Conservation (phyloP, 2,329 filamentous ascomycete genomes). For the Aspergillus sp. region DNA sequence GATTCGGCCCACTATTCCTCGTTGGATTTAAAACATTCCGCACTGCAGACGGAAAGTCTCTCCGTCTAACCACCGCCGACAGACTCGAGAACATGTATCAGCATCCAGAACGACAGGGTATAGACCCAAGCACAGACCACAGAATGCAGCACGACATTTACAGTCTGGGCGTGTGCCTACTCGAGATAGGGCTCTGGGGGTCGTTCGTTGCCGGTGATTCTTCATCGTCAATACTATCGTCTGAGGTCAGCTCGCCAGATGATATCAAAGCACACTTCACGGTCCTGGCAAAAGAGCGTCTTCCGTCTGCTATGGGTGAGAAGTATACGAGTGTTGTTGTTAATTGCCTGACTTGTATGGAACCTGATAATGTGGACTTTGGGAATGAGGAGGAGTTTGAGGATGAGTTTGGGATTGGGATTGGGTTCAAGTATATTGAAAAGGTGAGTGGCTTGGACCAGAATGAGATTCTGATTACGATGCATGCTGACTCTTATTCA, state of each 20-base stretch:
- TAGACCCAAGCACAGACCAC: conserved; percentile 40
- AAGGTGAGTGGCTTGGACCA: background rate
- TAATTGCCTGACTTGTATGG: background rate
- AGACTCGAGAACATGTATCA: conserved; percentile 41
- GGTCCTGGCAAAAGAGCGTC: background rate
- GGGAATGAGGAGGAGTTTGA: conserved; percentile 1
- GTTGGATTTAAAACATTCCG: conserved; percentile 50
- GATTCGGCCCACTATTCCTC: conserved; percentile 31
- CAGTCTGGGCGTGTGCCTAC: conserved; percentile 54
- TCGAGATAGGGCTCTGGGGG: conserved; percentile 51
- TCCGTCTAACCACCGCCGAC: background rate
- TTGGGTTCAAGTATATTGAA: conserved; percentile 7
- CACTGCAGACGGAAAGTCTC: conserved; percentile 30
- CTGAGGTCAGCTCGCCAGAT: too few species aligned
- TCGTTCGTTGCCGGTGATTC: background rate
- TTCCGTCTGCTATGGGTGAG: background rate
- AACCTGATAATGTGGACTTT: background rate
- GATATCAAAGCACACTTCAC: too few species aligned
- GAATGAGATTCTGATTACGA: too few species aligned
- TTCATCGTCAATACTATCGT: too few species aligned
- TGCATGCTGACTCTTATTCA: too few species aligned
- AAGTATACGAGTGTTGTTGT: conserved; percentile 3
- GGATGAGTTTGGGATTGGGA: conserved; percentile 1
- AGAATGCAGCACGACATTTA: conserved; percentile 59
- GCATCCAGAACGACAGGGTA: conserved; percentile 51